These are phyloP conservation scores for Boletus pseudo-olivaceus DNA, from an alignment of 768 basidiomycete genomes.

Conservation along the genomic window DNA sequence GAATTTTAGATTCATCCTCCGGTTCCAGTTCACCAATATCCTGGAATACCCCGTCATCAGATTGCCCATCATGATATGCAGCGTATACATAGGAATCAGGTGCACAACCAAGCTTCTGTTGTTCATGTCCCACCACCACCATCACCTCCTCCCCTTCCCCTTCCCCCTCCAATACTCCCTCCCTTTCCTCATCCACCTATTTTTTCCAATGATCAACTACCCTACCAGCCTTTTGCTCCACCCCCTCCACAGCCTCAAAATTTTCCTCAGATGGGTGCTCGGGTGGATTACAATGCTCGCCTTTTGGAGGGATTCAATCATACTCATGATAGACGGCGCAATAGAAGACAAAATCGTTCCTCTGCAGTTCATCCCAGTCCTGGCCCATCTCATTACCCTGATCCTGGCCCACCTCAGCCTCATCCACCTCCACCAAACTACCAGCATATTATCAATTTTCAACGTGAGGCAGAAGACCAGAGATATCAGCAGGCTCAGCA, in stretches of 20 bases:
- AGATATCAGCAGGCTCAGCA: too few relatives aligned
- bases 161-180: background rate
- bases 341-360: background rate
- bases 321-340: background rate
- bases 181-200: background rate
- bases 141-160: too few relatives aligned
- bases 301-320: background rate
- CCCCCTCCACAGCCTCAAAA: background rate
- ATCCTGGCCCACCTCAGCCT: too few relatives aligned
- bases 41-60: background rate
- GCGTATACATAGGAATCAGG: background rate
- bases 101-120: background rate
- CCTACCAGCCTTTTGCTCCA: background rate
- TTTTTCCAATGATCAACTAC: too few relatives aligned
- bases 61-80: slow-evolving; percentile 3
- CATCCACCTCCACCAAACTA: background rate
- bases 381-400: too few relatives aligned
- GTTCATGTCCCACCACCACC: background rate
- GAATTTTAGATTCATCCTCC: background rate
- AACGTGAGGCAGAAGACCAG: background rate
- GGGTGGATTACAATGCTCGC: background rate
- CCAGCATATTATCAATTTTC: background rate
- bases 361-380: too few relatives aligned
- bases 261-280: background rate
- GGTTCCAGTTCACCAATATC: slow-evolving; percentile 2